Evolutionary conservation across 2,329 filamentous ascomycete species (phyloP).

Genomic region (Ophiostoma quercus): DNA sequence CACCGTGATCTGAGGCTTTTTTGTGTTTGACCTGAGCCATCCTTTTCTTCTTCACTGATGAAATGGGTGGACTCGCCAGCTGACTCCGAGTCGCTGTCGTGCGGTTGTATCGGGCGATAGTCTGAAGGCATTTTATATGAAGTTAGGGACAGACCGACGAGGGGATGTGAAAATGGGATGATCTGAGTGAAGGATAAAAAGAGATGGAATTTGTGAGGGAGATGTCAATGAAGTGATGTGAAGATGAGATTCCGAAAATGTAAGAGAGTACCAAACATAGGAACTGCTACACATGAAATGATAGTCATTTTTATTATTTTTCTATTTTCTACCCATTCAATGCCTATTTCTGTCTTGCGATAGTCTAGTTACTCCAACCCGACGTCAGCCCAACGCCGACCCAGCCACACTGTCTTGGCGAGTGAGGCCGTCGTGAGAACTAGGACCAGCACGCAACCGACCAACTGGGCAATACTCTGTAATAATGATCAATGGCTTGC

Average conservation of each 20-base stretch:
- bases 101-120: neutral
- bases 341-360: neutral
- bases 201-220: too few species aligned
- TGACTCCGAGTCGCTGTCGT: neutral
- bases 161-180: too few species aligned
- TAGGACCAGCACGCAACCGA: neutral
- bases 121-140: neutral
- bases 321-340: neutral
- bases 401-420: neutral
- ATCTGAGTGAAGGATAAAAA: too few species aligned
- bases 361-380: neutral
- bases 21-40: too few species aligned
- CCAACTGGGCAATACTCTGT: neutral
- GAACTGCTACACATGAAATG: too few species aligned
- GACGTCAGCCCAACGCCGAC: neutral
- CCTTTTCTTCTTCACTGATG: neutral
- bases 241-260: too few species aligned
- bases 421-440: neutral
- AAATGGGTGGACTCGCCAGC: neutral
- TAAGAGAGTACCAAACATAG: too few species aligned
- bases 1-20: neutral
- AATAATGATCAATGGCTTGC: neutral
- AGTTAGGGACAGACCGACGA: too few species aligned
- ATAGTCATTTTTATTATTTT: too few species aligned
- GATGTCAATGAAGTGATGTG: too few species aligned